A percentile compares a stretch with the other conserved stretches of the same genome.
phyloP scores from a whole-genome alignment of 75 land plant species.

The Gnetum montanum region DNA sequence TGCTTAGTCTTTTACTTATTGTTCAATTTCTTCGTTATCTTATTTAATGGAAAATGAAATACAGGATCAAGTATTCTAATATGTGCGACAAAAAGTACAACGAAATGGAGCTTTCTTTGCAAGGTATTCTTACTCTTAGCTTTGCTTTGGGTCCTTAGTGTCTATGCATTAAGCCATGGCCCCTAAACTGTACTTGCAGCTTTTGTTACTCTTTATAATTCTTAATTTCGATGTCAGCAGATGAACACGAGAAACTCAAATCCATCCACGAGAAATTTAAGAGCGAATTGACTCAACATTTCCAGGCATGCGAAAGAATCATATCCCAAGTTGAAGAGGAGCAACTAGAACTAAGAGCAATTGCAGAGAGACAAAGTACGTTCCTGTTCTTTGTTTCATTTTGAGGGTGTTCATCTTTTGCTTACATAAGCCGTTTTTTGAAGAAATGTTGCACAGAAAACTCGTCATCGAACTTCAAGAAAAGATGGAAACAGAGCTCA shows the following conservation, averaged over 20 bases:
- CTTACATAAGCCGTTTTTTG: background rate
- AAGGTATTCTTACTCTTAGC: conserved; percentile 20
- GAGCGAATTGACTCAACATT: conserved; percentile 30
- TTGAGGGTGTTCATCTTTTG: background rate
- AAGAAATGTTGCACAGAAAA: conserved; percentile 44
- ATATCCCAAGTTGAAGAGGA: conserved; percentile 31
- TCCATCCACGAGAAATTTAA: conserved; percentile 39
- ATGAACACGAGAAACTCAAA: conserved; percentile 26
- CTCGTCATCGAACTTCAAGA: conserved; percentile 35
- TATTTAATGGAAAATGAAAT: conserved; percentile 5
- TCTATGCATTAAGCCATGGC: background rate
- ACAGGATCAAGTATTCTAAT: conserved; percentile 29
- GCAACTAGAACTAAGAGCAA: conserved; percentile 28
- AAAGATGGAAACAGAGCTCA: conserved; percentile 19
- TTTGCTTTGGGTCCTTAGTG: background rate
- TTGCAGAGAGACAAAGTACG: conserved; percentile 43
- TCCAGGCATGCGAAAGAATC: conserved; percentile 14
- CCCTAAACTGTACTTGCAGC: background rate
- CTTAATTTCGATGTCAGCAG: conserved; percentile 15
- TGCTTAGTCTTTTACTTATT: background rate
- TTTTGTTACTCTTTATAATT: background rate
- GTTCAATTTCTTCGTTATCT: conserved; percentile 2
- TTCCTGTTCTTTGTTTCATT: background rate
- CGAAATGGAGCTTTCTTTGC: conserved; percentile 24
- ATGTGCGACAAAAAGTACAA: conserved; percentile 27